A percentile compares a stretch with the other conserved stretches of the same genome.
These are phyloP conservation scores for Thermomyces lanuginosus DNA, from an alignment of 2,329 filamentous ascomycete species.

Conservation along the genomic window DNA sequence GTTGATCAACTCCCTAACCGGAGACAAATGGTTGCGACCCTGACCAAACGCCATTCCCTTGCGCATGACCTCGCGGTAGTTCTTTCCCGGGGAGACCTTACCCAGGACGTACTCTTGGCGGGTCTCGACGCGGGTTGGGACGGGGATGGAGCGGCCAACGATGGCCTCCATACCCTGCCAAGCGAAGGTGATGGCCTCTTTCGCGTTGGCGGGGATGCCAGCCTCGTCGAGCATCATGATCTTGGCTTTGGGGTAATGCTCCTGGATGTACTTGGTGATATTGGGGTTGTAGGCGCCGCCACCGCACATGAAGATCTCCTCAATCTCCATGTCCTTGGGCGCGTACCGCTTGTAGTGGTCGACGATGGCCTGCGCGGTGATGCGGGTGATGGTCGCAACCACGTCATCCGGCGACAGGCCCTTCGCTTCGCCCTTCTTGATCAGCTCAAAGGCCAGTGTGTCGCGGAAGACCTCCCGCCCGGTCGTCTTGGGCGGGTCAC, in stretches of 20 bases:
- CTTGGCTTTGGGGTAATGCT: conserved; percentile 31
- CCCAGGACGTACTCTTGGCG: conserved; percentile 36
- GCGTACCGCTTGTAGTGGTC: conserved; percentile 35
- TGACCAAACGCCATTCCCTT: conserved; percentile 38
- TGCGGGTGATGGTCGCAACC: conserved; percentile 42
- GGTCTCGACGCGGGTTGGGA: conserved; percentile 40
- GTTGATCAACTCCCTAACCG: conserved; percentile 37
- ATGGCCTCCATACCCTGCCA: conserved; percentile 46
- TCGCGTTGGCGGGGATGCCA: conserved; percentile 40
- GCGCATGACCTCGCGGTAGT: conserved; percentile 38
- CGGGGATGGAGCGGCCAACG: conserved; percentile 38
- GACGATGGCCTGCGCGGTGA: conserved; percentile 44
- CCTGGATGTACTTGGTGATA: conserved; percentile 38
- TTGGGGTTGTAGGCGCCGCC: conserved; percentile 43
- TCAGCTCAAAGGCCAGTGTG: conserved; percentile 37
- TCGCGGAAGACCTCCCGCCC: conserved; percentile 45
- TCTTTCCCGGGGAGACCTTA: conserved; percentile 38
- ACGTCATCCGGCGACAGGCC: conserved; percentile 36
- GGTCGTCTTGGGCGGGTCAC: conserved; percentile 40
- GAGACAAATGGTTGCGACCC: conserved; percentile 26
- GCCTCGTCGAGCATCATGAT: conserved; percentile 42
- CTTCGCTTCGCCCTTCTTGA: conserved; percentile 30
- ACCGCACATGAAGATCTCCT: conserved; percentile 46
- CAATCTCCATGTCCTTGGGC: conserved; percentile 30
- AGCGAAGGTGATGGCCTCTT: conserved; percentile 45